Evolutionary conservation across 257 asterid species (phyloP).

Genomic region (Primulina tabacum): DNA sequence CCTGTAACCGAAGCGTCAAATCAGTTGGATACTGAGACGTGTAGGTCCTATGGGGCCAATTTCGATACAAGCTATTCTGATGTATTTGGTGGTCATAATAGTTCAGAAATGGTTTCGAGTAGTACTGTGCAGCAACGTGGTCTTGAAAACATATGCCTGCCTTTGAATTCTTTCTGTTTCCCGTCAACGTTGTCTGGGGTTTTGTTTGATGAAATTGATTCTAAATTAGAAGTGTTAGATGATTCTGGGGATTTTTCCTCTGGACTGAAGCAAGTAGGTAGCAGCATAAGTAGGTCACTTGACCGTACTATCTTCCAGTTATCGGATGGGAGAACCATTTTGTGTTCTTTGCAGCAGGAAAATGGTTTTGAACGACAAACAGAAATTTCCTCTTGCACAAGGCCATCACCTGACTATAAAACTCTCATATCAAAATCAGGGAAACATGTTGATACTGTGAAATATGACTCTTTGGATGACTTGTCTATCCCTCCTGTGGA

Average conservation of each 20-base stretch:
- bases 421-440: conserved; percentile 26
- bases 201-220: conserved; percentile 27
- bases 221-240: conserved; percentile 23
- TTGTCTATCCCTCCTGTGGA: conserved; percentile 46
- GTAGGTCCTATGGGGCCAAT: conserved; percentile 31
- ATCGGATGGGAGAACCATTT: conserved; percentile 47
- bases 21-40: conserved; percentile 36
- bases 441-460: conserved; percentile 26
- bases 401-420: conserved; percentile 31
- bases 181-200: conserved; percentile 55
- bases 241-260: conserved; percentile 33
- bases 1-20: conserved; percentile 30
- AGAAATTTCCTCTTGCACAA: conserved; percentile 38
- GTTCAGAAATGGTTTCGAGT: conserved; percentile 29
- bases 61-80: conserved; percentile 27
- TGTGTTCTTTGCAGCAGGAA: conserved; percentile 40
- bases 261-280: conserved; percentile 27
- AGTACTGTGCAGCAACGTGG: conserved; percentile 25
- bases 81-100: conserved; percentile 29
- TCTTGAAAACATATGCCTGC: conserved; percentile 40
- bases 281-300: conserved; percentile 42
- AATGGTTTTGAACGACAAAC: conserved; percentile 31
- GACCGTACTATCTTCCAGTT: conserved; percentile 42
- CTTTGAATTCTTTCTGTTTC: conserved; percentile 58
- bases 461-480: conserved; percentile 32